Percentiles rank a stretch among this genome's conserved stretches.
Evolutionary conservation across 768 basidiomycete genomes (phyloP).

Genomic region (Dictyophora rubrovolvata): DNA sequence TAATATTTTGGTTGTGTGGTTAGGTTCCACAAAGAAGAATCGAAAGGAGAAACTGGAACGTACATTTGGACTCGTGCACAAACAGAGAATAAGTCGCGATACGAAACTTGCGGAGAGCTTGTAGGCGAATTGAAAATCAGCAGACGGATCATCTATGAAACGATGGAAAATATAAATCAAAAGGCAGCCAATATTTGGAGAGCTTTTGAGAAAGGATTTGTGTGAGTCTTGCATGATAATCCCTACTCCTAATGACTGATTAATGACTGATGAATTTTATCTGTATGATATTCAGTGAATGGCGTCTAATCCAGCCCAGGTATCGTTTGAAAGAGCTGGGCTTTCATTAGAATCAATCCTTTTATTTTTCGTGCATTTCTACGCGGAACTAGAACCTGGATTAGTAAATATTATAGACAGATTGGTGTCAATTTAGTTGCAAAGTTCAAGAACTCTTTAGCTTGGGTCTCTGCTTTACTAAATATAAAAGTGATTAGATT

Average conservation of each 20-base stretch:
- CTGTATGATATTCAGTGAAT: background rate
- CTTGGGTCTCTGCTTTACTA: no score
- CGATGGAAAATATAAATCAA: background rate
- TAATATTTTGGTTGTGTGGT: background rate
- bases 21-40: conserved; percentile 4
- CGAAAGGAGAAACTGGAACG: background rate
- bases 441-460: no score
- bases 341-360: no score
- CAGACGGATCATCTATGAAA: background rate
- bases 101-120: background rate
- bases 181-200: background rate
- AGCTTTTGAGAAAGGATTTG: background rate
- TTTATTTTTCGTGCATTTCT: no score
- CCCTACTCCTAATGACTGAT: no score
- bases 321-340: background rate
- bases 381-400: no score
- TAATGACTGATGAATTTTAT: no score
- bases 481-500: no score
- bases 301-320: background rate
- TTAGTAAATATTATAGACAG: no score
- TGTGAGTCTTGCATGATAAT: background rate
- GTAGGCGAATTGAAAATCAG: background rate
- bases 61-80: background rate
- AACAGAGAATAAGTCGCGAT: background rate
- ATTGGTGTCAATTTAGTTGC: no score